These are phyloP conservation scores for Mycena kentingensis DNA, from an alignment of 768 basidiomycete species.

Conservation along the genomic window DNA sequence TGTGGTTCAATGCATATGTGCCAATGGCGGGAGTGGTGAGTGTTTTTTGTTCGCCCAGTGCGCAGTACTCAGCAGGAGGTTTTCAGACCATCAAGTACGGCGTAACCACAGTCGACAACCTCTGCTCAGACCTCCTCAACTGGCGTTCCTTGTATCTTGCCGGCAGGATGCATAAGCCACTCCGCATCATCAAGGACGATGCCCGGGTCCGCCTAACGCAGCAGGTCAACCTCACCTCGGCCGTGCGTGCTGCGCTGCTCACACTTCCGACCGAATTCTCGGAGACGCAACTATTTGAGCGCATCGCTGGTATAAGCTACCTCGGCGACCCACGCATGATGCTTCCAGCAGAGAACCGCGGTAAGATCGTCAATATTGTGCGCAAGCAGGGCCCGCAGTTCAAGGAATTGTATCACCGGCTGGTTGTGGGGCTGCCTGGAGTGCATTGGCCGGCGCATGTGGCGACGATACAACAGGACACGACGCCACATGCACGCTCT, in stretches of 20 bases:
- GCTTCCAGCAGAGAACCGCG: slow-evolving; percentile 90
- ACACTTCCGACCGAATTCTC: slow-evolving; percentile 81
- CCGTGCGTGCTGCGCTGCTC: slow-evolving; percentile 87
- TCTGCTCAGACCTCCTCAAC: slow-evolving; percentile 87
- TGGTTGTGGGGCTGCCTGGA: slow-evolving; percentile 78
- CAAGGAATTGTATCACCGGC: slow-evolving; percentile 79
- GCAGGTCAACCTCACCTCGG: slow-evolving; percentile 91
- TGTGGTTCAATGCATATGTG: slow-evolving; percentile 96
- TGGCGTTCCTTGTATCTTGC: slow-evolving; percentile 94
- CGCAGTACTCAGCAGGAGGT: slow-evolving; percentile 1
- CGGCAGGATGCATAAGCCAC: slow-evolving; percentile 96
- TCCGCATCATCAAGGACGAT: slow-evolving; percentile 90
- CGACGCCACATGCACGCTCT: slow-evolving; percentile 62
- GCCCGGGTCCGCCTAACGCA: slow-evolving; percentile 89
- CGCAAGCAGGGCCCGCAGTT: slow-evolving; percentile 80
- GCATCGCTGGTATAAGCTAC: slow-evolving; percentile 86
- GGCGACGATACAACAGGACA: slow-evolving; percentile 72
- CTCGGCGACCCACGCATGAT: slow-evolving; percentile 91
- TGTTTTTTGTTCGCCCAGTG: slow-evolving; percentile 22
- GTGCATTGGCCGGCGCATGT: slow-evolving; percentile 67
- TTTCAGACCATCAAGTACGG: slow-evolving; percentile 93
- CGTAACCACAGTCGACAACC: slow-evolving; percentile 85
- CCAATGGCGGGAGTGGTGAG: slow-evolving; percentile 82
- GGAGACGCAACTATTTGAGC: slow-evolving; percentile 80
- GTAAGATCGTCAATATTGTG: slow-evolving; percentile 95